Conservation (phyloP, 768 basidiomycete species). For the Termitomyces sp. region DNA sequence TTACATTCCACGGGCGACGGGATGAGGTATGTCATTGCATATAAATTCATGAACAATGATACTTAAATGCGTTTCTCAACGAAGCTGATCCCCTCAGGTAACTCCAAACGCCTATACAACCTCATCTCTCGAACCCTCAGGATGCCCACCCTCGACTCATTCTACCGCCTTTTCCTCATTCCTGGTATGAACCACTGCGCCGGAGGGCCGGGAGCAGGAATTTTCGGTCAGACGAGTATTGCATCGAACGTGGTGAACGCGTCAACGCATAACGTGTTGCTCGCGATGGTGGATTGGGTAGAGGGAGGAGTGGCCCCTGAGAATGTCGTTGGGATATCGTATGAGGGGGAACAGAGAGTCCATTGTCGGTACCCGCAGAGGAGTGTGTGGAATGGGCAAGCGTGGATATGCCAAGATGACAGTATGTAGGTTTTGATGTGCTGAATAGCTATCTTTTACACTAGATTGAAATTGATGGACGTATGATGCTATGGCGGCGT, state of each 20-base stretch:
- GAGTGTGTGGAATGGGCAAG: constrained; percentile 1
- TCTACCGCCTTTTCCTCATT: constrained; percentile 9
- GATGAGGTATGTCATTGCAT: not conserved
- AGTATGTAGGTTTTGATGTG: not conserved
- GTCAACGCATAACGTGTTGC: not conserved
- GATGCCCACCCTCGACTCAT: constrained; percentile 3
- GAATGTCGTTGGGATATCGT: not conserved
- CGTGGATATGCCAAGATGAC: not conserved
- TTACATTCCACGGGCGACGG: constrained; percentile 6
- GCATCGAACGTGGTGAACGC: not conserved
- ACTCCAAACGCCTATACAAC: constrained; percentile 5
- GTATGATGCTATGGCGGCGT: no score
- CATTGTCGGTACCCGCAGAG: constrained; percentile 6
- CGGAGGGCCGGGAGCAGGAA: not conserved
- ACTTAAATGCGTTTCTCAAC: not conserved
- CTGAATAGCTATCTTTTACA: no score
- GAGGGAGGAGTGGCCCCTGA: constrained; percentile 1
- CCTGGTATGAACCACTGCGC: constrained; percentile 3
- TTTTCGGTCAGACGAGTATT: not conserved
- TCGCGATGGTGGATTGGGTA: constrained; percentile 4
- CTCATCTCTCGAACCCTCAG: not conserved
- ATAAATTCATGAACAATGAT: no score
- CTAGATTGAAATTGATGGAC: no score
- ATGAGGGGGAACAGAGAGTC: not conserved
- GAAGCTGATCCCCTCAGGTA: constrained; percentile 1